Conservation (phyloP, 768 basidiomycete genomes). For the Suillus paluster region DNA sequence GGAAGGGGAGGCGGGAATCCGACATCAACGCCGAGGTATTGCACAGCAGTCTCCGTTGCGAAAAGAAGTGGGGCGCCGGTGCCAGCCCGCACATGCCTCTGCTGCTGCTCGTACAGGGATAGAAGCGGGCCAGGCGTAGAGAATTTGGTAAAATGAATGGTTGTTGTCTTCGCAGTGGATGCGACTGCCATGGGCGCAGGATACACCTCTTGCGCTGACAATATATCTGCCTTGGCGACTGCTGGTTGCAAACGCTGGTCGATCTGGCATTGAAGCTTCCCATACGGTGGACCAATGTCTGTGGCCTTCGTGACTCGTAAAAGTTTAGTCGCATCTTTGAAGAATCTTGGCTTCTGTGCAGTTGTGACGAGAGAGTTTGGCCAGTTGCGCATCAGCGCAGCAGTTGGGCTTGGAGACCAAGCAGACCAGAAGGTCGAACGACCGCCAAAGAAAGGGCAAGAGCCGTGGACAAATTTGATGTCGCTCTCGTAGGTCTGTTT, state of each 20-base stretch:
- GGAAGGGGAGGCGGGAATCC: constrained; percentile 6
- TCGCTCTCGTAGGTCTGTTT: constrained; percentile 4
- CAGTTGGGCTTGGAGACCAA: constrained; percentile 19
- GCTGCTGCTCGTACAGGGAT: constrained; percentile 18
- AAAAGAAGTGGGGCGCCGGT: constrained; percentile 22
- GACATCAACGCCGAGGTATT: constrained; percentile 18
- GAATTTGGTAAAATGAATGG: constrained; percentile 21
- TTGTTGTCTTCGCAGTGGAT: constrained; percentile 12
- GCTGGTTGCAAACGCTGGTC: background rate
- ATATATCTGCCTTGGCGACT: background rate
- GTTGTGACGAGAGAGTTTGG: constrained; percentile 14
- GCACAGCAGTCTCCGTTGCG: constrained; percentile 14
- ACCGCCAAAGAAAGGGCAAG: constrained; percentile 22
- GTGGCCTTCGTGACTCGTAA: background rate
- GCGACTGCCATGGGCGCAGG: constrained; percentile 19
- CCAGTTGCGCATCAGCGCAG: constrained; percentile 17
- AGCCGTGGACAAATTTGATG: constrained; percentile 18
- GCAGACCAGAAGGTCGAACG: constrained; percentile 22
- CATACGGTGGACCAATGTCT: background rate
- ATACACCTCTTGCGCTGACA: background rate
- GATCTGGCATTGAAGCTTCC: background rate
- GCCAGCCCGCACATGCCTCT: constrained; percentile 10
- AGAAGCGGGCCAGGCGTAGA: constrained; percentile 22
- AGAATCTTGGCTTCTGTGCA: background rate
- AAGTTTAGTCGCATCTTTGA: background rate